Conservation (phyloP, 2,329 filamentous ascomycete genomes). For the Chaetothyriales sp. region DNA sequence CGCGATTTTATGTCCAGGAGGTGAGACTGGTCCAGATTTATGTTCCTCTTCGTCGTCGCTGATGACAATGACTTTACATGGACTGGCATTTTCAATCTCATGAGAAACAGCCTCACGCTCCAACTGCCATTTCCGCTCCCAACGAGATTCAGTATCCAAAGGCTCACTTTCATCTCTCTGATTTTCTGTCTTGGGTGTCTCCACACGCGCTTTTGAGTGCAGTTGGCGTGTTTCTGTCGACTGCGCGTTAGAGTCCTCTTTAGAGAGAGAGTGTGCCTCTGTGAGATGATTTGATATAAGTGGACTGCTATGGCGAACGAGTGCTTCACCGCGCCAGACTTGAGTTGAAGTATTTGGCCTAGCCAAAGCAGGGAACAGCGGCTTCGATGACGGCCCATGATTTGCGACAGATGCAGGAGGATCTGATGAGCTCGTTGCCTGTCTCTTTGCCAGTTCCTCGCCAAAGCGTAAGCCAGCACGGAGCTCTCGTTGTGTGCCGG, state of each 20-base stretch:
- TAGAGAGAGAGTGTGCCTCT: no score
- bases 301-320: background rate
- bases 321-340: background rate
- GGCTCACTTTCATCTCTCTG: background rate
- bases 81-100: conserved; percentile 30
- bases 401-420: background rate
- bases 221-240: background rate
- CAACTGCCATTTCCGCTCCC: conserved; percentile 31
- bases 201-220: background rate
- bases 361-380: conserved; percentile 4
- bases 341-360: background rate
- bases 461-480: conserved; percentile 30
- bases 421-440: conserved; percentile 1
- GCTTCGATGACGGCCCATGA: background rate
- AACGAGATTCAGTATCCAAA: conserved; percentile 12
- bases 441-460: conserved; percentile 29
- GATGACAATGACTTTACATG: conserved; percentile 32
- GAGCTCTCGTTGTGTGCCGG: conserved; percentile 27
- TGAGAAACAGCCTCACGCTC: conserved; percentile 33
- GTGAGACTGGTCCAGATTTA: conserved; percentile 7
- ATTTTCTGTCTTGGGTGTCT: conserved; percentile 4
- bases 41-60: conserved; percentile 22
- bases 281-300: background rate
- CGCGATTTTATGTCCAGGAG: conserved; percentile 8
- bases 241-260: background rate